Evolutionary conservation across 2,329 filamentous ascomycete species (phyloP).

Genomic region (Beauveria brongniartii): DNA sequence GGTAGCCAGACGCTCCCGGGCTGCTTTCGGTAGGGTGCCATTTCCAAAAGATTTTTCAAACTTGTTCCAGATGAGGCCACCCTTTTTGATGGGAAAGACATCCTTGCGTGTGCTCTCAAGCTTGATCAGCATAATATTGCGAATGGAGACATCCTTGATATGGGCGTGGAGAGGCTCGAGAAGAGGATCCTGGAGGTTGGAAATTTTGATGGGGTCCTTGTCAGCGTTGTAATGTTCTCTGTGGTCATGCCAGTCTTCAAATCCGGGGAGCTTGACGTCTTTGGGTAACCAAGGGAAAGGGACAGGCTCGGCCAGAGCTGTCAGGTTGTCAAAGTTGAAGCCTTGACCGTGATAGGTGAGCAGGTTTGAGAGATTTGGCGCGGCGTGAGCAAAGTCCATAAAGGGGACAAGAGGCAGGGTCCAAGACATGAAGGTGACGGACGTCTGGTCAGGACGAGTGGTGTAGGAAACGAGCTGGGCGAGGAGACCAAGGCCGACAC

Average conservation of each 20-base stretch:
- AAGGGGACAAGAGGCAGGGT: constrained; percentile 25
- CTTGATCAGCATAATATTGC: constrained; percentile 35
- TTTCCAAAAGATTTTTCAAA: constrained; percentile 25
- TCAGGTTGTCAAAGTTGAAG: constrained; percentile 19
- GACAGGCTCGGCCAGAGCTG: constrained; percentile 19
- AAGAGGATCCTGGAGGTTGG: constrained; percentile 28
- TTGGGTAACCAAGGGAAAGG: constrained; percentile 21
- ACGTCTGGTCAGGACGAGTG: constrained; percentile 22
- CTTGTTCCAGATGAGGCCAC: constrained; percentile 29
- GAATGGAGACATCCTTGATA: constrained; percentile 27
- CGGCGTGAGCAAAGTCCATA: constrained; percentile 23
- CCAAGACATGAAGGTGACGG: constrained; percentile 28
- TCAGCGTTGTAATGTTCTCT: constrained; percentile 26
- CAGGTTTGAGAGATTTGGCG: constrained; percentile 19
- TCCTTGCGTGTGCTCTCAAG: constrained; percentile 38
- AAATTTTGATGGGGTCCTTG: constrained; percentile 32
- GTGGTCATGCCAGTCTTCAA: constrained; percentile 22
- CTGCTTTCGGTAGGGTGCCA: constrained; percentile 24
- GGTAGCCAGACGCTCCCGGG: constrained; percentile 19
- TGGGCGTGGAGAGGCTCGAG: constrained; percentile 20
- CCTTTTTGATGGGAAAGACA: constrained; percentile 36
- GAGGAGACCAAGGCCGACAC: constrained; percentile 13
- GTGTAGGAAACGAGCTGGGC: constrained; percentile 16
- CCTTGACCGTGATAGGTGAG: constrained; percentile 16
- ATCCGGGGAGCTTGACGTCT: constrained; percentile 12